phyloP scores from a whole-genome alignment of 441 rosid genomes.

The Populus tomentosa region DNA sequence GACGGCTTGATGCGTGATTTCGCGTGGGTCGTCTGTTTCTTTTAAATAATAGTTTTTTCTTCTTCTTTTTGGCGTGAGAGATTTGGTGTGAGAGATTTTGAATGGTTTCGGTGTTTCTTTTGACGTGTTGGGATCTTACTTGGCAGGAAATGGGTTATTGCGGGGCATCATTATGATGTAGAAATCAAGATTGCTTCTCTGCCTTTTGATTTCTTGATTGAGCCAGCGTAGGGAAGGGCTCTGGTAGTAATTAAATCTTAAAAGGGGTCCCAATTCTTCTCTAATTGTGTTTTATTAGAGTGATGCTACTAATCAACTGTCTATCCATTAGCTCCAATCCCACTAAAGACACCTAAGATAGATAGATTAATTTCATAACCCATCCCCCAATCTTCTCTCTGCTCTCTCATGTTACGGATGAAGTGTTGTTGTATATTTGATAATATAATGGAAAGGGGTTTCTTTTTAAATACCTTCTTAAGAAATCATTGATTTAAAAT shows the following conservation, averaged over 20 bases:
- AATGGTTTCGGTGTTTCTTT: neutral
- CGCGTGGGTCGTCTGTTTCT: neutral
- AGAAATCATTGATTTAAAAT: neutral
- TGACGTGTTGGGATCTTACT: neutral
- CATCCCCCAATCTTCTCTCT: too few species aligned
- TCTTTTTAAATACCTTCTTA: too few species aligned
- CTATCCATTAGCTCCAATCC: neutral
- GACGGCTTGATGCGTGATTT: conserved; percentile 12
- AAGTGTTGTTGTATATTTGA: too few species aligned
- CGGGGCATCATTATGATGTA: too few species aligned
- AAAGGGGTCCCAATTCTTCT: neutral
- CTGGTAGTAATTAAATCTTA: neutral
- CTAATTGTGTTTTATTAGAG: neutral
- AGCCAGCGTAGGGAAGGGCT: neutral
- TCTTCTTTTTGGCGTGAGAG: neutral
- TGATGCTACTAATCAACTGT: neutral
- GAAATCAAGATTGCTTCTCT: neutral
- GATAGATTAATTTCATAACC: neutral
- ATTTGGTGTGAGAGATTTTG: neutral
- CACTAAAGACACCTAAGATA: neutral
- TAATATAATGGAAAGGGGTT: neutral
- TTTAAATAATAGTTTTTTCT: too few species aligned
- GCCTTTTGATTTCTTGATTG: neutral
- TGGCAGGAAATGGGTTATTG: neutral
- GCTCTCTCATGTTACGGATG: neutral